phyloP scores from a whole-genome alignment of 345 rosid species.

The Salix arbutifolia region DNA sequence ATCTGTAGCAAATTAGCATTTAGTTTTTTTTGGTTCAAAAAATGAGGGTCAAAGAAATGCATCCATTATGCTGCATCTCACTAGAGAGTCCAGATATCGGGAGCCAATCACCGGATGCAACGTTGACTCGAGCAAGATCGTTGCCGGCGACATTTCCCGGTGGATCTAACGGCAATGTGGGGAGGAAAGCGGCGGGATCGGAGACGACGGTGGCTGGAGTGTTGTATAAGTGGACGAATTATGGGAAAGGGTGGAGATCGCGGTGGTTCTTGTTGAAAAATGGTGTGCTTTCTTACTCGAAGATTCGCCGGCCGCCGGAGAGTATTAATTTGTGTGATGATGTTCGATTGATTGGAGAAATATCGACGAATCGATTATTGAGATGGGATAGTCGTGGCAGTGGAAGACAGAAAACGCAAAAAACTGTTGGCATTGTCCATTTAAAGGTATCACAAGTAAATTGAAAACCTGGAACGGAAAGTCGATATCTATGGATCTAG shows the following conservation, averaged over 20 bases:
- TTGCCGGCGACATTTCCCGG: slow-evolving; percentile 45
- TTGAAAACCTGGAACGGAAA: neutral
- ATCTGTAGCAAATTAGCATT: neutral
- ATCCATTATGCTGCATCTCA: slow-evolving; percentile 88
- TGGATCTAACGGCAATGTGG: slow-evolving; percentile 46
- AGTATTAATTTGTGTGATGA: slow-evolving; percentile 50
- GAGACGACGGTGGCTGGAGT: slow-evolving; percentile 74
- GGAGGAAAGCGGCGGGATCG: slow-evolving; percentile 39
- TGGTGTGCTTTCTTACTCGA: slow-evolving; percentile 78
- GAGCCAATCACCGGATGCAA: slow-evolving; percentile 55
- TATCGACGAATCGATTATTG: slow-evolving; percentile 49
- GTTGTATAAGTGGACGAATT: slow-evolving; percentile 94
- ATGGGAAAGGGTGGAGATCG: slow-evolving; percentile 97
- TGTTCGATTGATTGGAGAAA: slow-evolving; percentile 74
- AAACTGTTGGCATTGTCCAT: slow-evolving; percentile 76
- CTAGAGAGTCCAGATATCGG: slow-evolving; percentile 66
- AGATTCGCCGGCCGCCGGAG: slow-evolving; percentile 66
- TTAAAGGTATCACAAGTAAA: slow-evolving; percentile 51
- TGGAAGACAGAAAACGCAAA: slow-evolving; percentile 45
- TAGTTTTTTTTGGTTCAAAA: slow-evolving; percentile 4
- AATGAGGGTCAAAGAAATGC: slow-evolving; percentile 93
- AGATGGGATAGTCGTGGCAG: slow-evolving; percentile 49
- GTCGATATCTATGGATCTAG: neutral
- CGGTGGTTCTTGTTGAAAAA: slow-evolving; percentile 82
- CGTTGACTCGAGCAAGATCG: slow-evolving; percentile 55